A percentile compares a stretch with the other conserved stretches of the same genome.
phyloP scores from a whole-genome alignment of 305 asterid species.

The Solanum hybrid region DNA sequence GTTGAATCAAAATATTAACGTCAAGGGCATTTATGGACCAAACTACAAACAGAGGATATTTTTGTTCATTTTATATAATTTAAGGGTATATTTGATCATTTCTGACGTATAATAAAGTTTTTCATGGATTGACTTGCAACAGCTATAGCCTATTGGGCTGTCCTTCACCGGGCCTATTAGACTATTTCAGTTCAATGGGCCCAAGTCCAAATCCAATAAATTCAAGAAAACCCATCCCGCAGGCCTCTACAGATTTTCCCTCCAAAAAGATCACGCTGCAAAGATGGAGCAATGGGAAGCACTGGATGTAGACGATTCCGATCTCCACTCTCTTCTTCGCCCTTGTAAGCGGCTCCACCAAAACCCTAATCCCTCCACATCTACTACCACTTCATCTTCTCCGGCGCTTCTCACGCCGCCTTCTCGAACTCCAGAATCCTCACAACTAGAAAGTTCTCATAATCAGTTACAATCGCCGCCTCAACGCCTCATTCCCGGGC shows the following conservation, averaged over 20 bases:
- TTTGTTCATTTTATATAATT: not conserved
- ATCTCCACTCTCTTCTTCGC: slow-evolving; percentile 78
- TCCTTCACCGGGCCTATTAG: not conserved
- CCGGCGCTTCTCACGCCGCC: slow-evolving; percentile 7
- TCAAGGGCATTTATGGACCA: no score
- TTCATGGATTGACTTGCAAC: not conserved
- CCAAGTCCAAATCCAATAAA: not conserved
- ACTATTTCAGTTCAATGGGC: not conserved
- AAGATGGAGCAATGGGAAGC: slow-evolving; percentile 60
- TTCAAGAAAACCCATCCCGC: not conserved
- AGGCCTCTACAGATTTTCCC: slow-evolving; percentile 27
- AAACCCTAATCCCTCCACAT: slow-evolving; percentile 6
- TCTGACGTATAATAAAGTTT: no score
- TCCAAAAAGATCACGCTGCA: slow-evolving; percentile 26
- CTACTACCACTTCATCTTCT: slow-evolving; percentile 9
- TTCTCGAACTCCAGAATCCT: slow-evolving; percentile 8
- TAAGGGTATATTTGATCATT: not conserved
- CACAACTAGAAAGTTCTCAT: slow-evolving; percentile 9
- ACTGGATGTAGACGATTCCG: slow-evolving; percentile 80
- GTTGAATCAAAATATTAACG: no score
- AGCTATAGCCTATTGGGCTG: not conserved
- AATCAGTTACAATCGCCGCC: slow-evolving; percentile 13
- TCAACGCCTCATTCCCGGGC: slow-evolving; percentile 61
- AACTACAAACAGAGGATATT: no score
- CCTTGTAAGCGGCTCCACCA: slow-evolving; percentile 51